Evolutionary conservation across 352 stramenopile species (phyloP).

Genomic region (Globisporangium cylindrosporum): DNA sequence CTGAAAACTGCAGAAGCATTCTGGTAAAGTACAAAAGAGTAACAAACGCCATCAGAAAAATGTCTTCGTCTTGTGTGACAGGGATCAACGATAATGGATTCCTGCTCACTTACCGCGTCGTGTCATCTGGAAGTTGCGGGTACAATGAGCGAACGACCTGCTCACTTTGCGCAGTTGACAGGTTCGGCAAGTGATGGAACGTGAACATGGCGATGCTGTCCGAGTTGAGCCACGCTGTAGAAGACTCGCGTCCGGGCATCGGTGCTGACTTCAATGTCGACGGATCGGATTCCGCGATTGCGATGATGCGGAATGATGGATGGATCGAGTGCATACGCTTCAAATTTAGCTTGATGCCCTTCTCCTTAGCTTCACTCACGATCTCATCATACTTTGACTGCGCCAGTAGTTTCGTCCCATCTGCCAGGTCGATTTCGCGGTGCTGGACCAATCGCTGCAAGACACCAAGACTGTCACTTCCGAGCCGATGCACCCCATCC

Average conservation of each 20-base stretch:
- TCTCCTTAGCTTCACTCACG: conserved; percentile 18
- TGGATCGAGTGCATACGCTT: conserved; percentile 68
- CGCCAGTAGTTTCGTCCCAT: conserved; percentile 82
- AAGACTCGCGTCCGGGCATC: conserved; percentile 39
- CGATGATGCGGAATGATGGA: conserved; percentile 87
- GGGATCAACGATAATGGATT: not conserved
- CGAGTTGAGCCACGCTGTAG: conserved; percentile 64
- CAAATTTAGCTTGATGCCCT: conserved; percentile 19
- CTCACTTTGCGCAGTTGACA: conserved; percentile 41
- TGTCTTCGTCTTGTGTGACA: not conserved
- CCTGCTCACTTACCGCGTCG: conserved; percentile 38
- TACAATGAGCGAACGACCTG: conserved; percentile 52
- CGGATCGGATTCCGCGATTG: conserved; percentile 67
- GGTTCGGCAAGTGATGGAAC: conserved; percentile 53
- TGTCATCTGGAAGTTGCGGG: conserved; percentile 46
- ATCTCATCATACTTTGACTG: conserved; percentile 60
- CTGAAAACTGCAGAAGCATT: conserved; percentile 52
- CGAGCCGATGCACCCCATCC: conserved; percentile 93
- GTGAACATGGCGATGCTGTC: conserved; percentile 81
- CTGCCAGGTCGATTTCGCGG: conserved; percentile 85
- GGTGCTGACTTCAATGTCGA: conserved; percentile 28
- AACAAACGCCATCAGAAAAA: not conserved
- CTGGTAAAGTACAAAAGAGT: conserved; percentile 18
- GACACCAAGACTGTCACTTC: conserved; percentile 86
- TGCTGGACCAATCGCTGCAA: conserved; percentile 88